Conservation (phyloP, 495 filamentous ascomycete genomes). For the Penicillium taxi region DNA sequence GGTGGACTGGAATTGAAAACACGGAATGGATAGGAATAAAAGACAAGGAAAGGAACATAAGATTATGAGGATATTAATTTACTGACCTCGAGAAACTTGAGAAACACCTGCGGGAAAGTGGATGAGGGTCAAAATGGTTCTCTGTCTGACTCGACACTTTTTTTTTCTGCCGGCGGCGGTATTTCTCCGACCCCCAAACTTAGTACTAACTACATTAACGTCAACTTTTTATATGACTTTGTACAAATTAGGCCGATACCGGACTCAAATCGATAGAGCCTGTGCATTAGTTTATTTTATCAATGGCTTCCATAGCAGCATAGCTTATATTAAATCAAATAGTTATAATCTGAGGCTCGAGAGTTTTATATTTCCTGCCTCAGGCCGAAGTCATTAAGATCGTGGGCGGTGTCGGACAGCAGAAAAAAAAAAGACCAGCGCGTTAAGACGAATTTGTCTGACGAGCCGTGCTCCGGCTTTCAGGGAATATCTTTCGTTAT, state of each 20-base stretch:
- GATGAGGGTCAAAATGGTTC: conserved; percentile 8
- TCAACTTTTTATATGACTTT: too few species aligned
- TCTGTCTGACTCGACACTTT: conserved; percentile 13
- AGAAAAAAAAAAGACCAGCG: conserved; percentile 22
- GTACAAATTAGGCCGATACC: too few species aligned
- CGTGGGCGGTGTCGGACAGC: conserved; percentile 12
- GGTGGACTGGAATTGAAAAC: neutral
- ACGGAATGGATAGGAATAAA: neutral
- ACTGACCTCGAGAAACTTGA: conserved; percentile 31
- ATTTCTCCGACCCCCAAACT: conserved; percentile 17
- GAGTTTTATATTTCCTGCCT: neutral
- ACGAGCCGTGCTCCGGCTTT: neutral
- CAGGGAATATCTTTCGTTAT: neutral
- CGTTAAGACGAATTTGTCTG: neutral
- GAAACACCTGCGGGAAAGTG: conserved; percentile 21
- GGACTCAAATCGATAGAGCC: too few species aligned
- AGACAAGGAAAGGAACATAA: conserved; percentile 2
- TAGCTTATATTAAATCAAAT: too few species aligned
- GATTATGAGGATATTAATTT: neutral
- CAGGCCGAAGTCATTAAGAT: neutral
- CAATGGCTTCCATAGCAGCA: too few species aligned
- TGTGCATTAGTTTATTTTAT: too few species aligned
- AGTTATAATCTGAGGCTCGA: too few species aligned
- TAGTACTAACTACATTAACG: neutral
- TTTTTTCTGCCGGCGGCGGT: conserved; percentile 23